Conservation (phyloP, 2,329 filamentous ascomycete species). For the Fusarium sp. region DNA sequence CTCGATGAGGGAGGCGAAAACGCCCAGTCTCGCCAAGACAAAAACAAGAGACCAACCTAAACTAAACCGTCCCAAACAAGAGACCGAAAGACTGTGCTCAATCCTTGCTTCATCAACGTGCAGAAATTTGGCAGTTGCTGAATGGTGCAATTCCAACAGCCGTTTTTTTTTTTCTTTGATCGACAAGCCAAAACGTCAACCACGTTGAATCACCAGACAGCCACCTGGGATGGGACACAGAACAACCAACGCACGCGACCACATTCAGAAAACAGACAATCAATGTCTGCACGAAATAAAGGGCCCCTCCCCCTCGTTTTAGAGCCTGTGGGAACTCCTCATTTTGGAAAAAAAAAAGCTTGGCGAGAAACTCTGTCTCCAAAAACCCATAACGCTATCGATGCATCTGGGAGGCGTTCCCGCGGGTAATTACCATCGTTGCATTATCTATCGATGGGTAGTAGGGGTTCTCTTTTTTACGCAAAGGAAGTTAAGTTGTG, state of each 20-base stretch:
- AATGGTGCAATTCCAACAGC: constrained; percentile 8
- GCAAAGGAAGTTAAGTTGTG: not conserved
- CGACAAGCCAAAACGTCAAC: too few relatives aligned
- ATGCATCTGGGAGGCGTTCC: constrained; percentile 18
- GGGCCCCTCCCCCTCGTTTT: constrained; percentile 27
- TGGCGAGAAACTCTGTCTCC: constrained; percentile 25
- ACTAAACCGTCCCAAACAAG: constrained; percentile 4
- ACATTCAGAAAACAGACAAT: constrained; percentile 19
- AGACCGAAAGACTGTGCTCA: not conserved
- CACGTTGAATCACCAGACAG: too few relatives aligned
- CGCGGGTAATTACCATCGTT: not conserved
- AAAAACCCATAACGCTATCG: not conserved
- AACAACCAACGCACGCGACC: constrained; percentile 27
- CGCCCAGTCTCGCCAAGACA: constrained; percentile 33
- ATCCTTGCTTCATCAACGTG: constrained; percentile 23
- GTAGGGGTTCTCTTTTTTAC: constrained; percentile 3
- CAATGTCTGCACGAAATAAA: constrained; percentile 8
- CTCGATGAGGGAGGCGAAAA: constrained; percentile 29
- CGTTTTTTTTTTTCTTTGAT: not conserved
- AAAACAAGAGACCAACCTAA: constrained; percentile 1
- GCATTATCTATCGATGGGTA: not conserved
- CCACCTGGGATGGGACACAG: not conserved
- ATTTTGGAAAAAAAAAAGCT: constrained; percentile 3
- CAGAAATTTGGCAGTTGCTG: not conserved
- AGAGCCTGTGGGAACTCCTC: constrained; percentile 5